A percentile compares a stretch with the other conserved stretches of the same genome.
Evolutionary conservation across 2,329 filamentous ascomycete species (phyloP).

Genomic region (Cryphonectria parasitica): DNA sequence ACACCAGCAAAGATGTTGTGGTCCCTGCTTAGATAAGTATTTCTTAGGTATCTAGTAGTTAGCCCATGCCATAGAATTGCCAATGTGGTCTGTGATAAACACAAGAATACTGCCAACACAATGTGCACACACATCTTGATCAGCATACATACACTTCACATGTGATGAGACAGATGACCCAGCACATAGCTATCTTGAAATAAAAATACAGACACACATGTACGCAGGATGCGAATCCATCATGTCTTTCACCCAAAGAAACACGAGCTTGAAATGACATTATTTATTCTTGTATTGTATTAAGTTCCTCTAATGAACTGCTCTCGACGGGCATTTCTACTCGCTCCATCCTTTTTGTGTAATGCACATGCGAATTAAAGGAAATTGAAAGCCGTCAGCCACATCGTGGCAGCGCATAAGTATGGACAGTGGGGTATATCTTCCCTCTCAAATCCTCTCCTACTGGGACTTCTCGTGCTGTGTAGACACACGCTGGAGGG

Average conservation of each 20-base stretch:
- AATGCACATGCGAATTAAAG: constrained; percentile 30
- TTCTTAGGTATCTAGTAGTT: background rate
- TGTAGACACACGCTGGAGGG: constrained; percentile 85
- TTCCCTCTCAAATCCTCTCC: constrained; percentile 35
- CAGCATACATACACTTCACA: background rate
- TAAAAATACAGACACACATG: too few species aligned
- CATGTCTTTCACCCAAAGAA: background rate
- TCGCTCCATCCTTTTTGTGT: constrained; percentile 28
- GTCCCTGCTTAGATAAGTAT: constrained; percentile 37
- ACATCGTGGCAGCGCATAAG: constrained; percentile 25
- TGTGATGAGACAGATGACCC: background rate
- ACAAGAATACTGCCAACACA: background rate
- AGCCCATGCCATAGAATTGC: background rate
- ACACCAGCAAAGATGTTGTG: constrained; percentile 55
- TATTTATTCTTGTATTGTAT: constrained; percentile 32
- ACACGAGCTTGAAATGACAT: constrained; percentile 14
- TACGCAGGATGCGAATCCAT: background rate
- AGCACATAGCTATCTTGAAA: too few species aligned
- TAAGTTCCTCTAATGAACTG: constrained; percentile 33
- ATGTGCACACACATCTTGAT: background rate
- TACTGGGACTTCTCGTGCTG: constrained; percentile 89
- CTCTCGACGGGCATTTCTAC: constrained; percentile 24
- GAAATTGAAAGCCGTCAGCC: constrained; percentile 27
- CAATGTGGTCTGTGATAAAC: background rate
- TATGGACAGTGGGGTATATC: constrained; percentile 28